Evolutionary conservation across 1,139 yeast species (phyloP).

Genomic region (Yamadazyma trypodendri): DNA sequence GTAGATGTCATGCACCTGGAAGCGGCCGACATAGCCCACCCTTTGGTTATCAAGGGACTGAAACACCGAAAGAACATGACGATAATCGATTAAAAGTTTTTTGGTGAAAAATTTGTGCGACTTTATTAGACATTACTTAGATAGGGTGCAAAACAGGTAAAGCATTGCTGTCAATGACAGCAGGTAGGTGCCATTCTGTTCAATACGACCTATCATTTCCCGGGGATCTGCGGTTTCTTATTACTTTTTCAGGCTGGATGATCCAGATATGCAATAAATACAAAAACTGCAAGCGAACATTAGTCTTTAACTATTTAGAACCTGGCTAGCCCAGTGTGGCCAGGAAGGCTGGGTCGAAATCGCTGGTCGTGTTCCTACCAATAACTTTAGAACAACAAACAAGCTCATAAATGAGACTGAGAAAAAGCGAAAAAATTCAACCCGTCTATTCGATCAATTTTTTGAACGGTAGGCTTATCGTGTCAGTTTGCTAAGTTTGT

Average conservation of each 20-base stretch:
- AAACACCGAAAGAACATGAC: neutral
- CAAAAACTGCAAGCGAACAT: too few species aligned
- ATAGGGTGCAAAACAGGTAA: too few species aligned
- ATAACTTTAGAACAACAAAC: neutral
- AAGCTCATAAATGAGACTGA: neutral
- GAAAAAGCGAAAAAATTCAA: neutral
- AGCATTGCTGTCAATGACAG: too few species aligned
- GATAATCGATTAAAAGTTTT: neutral
- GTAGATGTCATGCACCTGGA: neutral
- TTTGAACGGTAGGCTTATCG: neutral
- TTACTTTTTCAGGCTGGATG: too few species aligned
- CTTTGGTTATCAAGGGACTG: neutral
- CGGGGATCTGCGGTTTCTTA: too few species aligned
- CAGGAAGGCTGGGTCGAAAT: too few species aligned
- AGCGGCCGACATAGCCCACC: neutral
- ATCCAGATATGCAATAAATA: too few species aligned
- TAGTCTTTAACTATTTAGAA: too few species aligned
- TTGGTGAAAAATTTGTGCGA: constrained; percentile 1
- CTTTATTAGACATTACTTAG: too few species aligned
- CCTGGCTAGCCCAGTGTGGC: too few species aligned
- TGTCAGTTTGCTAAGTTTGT: neutral
- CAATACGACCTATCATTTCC: too few species aligned
- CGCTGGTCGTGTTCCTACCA: neutral
- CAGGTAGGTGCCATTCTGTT: too few species aligned
- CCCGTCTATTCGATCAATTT: constrained; percentile 1